phyloP scores from a whole-genome alignment of 2,329 filamentous ascomycete species.

The Verticillium albo-atrum region DNA sequence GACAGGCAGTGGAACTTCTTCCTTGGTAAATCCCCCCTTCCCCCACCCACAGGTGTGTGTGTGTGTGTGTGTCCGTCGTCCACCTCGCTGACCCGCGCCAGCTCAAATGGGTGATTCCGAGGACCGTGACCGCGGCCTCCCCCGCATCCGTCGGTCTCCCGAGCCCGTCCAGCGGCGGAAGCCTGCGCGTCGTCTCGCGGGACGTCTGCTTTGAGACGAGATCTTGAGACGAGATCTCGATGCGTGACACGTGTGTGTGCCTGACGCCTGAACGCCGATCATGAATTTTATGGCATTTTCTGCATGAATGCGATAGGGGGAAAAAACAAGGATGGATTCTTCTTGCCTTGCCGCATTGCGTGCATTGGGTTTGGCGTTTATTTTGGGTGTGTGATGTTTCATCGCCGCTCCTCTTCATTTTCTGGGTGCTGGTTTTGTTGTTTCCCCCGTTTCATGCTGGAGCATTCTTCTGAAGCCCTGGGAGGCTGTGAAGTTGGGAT shows the following conservation, averaged over 20 bases:
- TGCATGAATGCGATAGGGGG: not conserved
- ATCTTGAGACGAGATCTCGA: not conserved
- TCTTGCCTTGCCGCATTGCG: not conserved
- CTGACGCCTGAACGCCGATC: not conserved
- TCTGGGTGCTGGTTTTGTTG: no score
- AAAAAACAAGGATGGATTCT: not conserved
- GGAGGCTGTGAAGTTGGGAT: not conserved
- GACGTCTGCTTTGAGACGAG: conserved; percentile 16
- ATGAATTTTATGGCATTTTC: not conserved
- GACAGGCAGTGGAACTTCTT: conserved; percentile 59
- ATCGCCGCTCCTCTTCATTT: not conserved
- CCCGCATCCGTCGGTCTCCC: conserved; percentile 32
- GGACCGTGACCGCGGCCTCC: conserved; percentile 46
- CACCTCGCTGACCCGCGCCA: conserved; percentile 19
- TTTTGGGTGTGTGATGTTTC: not conserved
- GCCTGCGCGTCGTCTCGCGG: conserved; percentile 35
- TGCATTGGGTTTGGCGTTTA: not conserved
- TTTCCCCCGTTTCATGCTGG: not conserved
- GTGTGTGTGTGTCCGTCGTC: no score
- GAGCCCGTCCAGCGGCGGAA: conserved; percentile 29
- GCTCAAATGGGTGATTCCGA: conserved; percentile 48
- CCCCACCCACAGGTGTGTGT: not conserved
- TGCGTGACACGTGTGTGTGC: not conserved
- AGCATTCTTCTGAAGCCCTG: not conserved
- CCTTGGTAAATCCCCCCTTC: conserved; percentile 37